Evolutionary conservation across 805 yeast species (phyloP), one percentile per base, ranked within the genome.

Genomic region (Yarrowia hollandica): DNA sequence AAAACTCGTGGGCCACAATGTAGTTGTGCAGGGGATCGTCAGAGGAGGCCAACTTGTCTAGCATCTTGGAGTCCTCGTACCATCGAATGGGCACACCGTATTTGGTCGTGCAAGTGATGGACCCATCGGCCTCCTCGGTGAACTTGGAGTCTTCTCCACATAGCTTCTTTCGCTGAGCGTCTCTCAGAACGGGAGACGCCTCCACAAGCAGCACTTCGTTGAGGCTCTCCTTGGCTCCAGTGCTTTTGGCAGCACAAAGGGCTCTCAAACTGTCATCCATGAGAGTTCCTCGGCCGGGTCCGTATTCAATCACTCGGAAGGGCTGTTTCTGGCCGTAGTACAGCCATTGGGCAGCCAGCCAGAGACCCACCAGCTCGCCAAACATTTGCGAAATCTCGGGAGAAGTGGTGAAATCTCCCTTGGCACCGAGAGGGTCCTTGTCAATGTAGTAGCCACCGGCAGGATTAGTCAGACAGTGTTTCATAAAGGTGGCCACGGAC

Each of bases 381-480:
- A 88, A 89, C 73, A 88, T 85, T 35, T 88, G 88, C 6, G 92
- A 85, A 54, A 89, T 87, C 70, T 89, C 96, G 0, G 96, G 96
- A 0, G 92, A 85, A 0, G 96, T 89, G 55, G 85, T 78, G 69
- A 89, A 89, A 70, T 89, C 96, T 5, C 96, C 95, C 6, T 71
- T 68, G 1, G 69, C 60, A 28, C 86, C 88, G 31, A 89, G 74
- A 1, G 96, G 96, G 64, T 88, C 85, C 62, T 84, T 74, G 4
- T 88, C 84, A 19, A 90, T 85, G 68, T 89, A 88, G 69, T 89
- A 89, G 0, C 96, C 96, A 63, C 77, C 79, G 9, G 80, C 75
- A 0, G 96, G 94, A 67, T 87, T 86, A 0, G 90, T 82, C 60
- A 89, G 75, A 67, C 96, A 88, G 69, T 87, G 91, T 60, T 86